Base-by-base conservation (phyloP, 805 yeast species). In the Cyberlindnera japonica region DNA sequence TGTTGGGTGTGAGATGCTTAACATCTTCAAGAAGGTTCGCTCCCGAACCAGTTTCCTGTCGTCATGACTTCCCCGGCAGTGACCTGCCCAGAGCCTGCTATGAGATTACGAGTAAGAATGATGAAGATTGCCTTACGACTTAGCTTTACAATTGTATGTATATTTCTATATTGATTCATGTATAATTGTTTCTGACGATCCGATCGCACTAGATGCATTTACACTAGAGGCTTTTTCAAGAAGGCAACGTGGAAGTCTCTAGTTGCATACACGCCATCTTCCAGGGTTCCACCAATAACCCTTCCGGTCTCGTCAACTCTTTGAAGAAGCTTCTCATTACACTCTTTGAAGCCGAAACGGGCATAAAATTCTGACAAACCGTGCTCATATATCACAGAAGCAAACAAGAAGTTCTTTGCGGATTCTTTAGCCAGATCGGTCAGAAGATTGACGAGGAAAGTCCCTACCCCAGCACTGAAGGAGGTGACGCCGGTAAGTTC, bases 1-100 rank as follows among this genome's bases (percentile, higher is more conserved):
- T 3, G 59, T 72, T 21, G 83, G 79, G 1, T 43, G 61, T 9
- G 61, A 70, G 15, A 69, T 78, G 69, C 41, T 79, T 29, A 64
- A 68, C 19, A 62, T 74, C 5, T 74, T 75, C 49, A 53, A 58
- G 33, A 49, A 45, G 16, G 38, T 43, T 3, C 40, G 41, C 21
- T n/a, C n/a, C n/a, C 14, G 16, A 8, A 27, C 30, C 18, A 27
- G 30, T 12, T 27, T 27, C 18, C 30, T 27, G 18, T 25, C 28
- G n/a, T 6, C 14, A 11, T 27, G 17, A n/a, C n/a, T n/a, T n/a
- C n/a, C n/a, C n/a, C n/a, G n/a, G n/a, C n/a, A n/a, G n/a, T n/a
- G n/a, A n/a, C n/a, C n/a, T n/a, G n/a, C n/a, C n/a, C n/a, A n/a
- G n/a, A n/a, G n/a, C n/a, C n/a, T n/a, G n/a, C n/a, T n/a, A n/a